Percentiles rank a stretch among this genome's conserved stretches.
Conservation (phyloP, 148 eudicot genomes). For the Vaccinium corymbosum region DNA sequence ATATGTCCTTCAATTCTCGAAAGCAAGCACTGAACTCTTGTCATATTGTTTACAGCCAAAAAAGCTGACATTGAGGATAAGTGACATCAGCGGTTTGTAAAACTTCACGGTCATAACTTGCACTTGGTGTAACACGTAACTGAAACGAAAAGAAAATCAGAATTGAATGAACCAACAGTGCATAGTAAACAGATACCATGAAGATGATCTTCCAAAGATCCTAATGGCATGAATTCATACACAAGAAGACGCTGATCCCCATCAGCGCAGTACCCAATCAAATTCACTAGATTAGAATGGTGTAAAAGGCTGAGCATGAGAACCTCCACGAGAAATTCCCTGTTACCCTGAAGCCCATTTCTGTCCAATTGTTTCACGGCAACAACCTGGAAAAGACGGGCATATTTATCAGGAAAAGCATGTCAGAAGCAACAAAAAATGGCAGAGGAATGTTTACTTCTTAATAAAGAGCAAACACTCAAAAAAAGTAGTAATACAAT, state of each 20-base stretch:
- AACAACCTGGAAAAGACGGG: constrained; percentile 49
- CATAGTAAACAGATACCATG: constrained; percentile 49
- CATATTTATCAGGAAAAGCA: not conserved
- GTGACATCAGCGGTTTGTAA: not conserved
- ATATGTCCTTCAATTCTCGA: not conserved
- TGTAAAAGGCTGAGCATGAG: constrained; percentile 96
- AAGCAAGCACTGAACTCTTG: not conserved
- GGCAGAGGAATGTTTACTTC: not conserved
- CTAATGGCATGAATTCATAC: constrained; percentile 90
- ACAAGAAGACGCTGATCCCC: constrained; percentile 97
- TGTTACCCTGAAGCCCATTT: constrained; percentile 93
- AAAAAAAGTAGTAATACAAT: not conserved
- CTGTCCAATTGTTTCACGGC: constrained; percentile 96
- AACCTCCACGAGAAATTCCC: constrained; percentile 95
- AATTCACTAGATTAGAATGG: constrained; percentile 71
- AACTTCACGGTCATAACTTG: not conserved
- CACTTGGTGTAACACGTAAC: not conserved
- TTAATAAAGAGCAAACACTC: not conserved
- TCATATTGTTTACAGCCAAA: not conserved
- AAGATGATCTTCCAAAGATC: constrained; percentile 94
- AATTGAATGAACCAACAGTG: not conserved
- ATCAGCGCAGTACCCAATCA: constrained; percentile 91
- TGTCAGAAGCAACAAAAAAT: not conserved
- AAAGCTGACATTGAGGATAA: not conserved
- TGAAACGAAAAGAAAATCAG: not conserved